A percentile compares a stretch with the other conserved stretches of the same genome.
Conservation (phyloP, 305 asterid species). For the Striga hermonthica region DNA sequence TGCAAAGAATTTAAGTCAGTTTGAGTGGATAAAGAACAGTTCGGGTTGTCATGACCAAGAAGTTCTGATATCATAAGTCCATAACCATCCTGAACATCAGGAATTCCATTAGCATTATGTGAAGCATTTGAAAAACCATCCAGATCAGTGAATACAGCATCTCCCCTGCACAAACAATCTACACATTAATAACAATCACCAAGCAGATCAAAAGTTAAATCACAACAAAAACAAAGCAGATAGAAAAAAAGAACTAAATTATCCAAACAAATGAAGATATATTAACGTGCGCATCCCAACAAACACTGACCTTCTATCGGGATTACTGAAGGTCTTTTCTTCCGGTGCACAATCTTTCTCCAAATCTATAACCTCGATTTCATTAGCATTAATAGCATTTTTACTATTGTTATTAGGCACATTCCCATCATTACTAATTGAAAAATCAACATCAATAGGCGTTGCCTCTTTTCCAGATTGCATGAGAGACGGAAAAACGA, state of each 20-base stretch:
- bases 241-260: conserved; percentile 3
- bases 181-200: conserved; percentile 25
- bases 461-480: conserved; percentile 42
- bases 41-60: conserved; percentile 73
- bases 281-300: conserved; percentile 11
- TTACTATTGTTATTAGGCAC: conserved; percentile 45
- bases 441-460: conserved; percentile 65
- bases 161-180: conserved; percentile 52
- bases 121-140: conserved; percentile 63
- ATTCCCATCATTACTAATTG: conserved; percentile 52
- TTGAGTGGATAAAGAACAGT: conserved; percentile 53
- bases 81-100: conserved; percentile 78
- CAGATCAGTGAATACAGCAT: conserved; percentile 55
- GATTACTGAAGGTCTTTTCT: conserved; percentile 45
- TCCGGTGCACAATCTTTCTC: conserved; percentile 74
- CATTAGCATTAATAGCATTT: conserved; percentile 43
- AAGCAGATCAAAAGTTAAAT: conserved; percentile 26
- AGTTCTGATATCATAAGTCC: conserved; percentile 91
- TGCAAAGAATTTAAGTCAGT: conserved; percentile 65
- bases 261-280: neutral
- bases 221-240: neutral
- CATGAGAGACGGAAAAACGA: conserved; percentile 42
- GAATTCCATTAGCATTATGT: conserved; percentile 51
- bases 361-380: conserved; percentile 87
- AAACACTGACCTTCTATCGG: conserved; percentile 59